These are phyloP conservation scores for Auricularia heimuer DNA, from an alignment of 768 basidiomycete species.

Conservation along the genomic window DNA sequence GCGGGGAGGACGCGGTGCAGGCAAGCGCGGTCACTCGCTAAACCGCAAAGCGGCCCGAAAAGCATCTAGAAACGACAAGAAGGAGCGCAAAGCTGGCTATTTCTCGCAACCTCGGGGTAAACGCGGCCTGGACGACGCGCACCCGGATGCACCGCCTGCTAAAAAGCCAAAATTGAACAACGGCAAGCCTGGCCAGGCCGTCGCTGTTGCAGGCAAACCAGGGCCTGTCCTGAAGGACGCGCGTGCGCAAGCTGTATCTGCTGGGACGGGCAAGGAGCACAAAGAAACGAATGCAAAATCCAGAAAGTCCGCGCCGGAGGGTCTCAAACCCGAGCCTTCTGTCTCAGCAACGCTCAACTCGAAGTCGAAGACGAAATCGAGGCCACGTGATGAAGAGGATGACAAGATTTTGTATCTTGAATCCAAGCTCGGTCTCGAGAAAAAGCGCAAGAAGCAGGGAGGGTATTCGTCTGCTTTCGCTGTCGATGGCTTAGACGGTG, in stretches of 20 bases:
- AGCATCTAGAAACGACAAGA: constrained; percentile 46
- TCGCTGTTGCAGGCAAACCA: not conserved
- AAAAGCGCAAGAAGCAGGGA: constrained; percentile 33
- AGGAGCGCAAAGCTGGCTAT: constrained; percentile 52
- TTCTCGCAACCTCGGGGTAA: constrained; percentile 28
- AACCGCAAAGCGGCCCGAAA: constrained; percentile 59
- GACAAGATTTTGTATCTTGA: constrained; percentile 80
- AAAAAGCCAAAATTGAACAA: constrained; percentile 37
- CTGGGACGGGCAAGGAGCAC: constrained; percentile 2
- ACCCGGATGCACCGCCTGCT: constrained; percentile 11
- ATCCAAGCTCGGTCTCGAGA: constrained; percentile 52
- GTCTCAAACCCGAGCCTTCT: not conserved
- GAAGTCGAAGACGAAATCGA: constrained; percentile 1
- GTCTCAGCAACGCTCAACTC: constrained; percentile 8
- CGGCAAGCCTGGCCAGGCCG: constrained; percentile 6
- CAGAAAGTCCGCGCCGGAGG: not conserved
- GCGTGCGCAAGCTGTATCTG: not conserved
- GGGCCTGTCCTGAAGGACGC: not conserved
- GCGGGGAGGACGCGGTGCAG: not conserved
- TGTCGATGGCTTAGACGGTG: constrained; percentile 81
- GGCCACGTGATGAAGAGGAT: constrained; percentile 56
- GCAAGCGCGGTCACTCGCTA: constrained; percentile 1
- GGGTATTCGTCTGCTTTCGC: constrained; percentile 31
- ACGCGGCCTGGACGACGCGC: not conserved
- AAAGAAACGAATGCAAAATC: not conserved